phyloP scores from a whole-genome alignment of 2,329 filamentous ascomycete species.

The Fusarium foetens region DNA sequence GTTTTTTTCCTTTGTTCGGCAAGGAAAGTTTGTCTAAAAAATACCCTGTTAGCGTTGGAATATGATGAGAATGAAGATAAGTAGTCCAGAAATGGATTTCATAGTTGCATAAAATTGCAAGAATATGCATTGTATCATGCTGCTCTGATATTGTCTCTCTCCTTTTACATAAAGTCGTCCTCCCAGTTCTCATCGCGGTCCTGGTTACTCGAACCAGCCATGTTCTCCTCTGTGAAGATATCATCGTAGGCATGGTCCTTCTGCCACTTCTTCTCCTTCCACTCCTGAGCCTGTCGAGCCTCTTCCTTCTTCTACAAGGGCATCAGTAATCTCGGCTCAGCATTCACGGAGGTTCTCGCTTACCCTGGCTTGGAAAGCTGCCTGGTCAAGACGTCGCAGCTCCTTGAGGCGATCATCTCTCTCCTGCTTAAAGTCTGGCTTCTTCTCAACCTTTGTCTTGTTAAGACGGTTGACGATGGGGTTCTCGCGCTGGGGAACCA shows the following conservation, averaged over 20 bases:
- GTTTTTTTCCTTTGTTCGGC: background rate
- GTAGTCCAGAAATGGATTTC: background rate
- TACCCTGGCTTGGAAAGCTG: conserved; percentile 70
- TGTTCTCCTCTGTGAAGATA: conserved; percentile 83
- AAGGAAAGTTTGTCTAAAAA: conserved; percentile 4
- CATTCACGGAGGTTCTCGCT: conserved; percentile 26
- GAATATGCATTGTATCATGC: background rate
- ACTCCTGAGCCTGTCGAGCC: conserved; percentile 76
- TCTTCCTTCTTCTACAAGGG: conserved; percentile 77
- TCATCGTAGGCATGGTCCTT: conserved; percentile 99
- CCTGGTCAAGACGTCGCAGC: conserved; percentile 77
- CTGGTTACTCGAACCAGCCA: conserved; percentile 84
- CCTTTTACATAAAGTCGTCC: conserved; percentile 90
- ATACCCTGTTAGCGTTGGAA: conserved; percentile 29
- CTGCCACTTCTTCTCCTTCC: conserved; percentile 90
- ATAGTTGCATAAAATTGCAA: background rate
- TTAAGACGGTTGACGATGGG: conserved; percentile 95
- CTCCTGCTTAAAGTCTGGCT: conserved; percentile 84
- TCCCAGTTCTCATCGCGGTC: conserved; percentile 80
- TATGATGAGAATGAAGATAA: background rate
- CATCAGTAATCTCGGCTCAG: background rate
- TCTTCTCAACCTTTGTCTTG: conserved; percentile 92
- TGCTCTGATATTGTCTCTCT: background rate
- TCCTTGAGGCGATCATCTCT: conserved; percentile 79
- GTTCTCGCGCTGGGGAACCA: conserved; percentile 85